Conservation (phyloP, 2,329 filamentous ascomycete genomes). For the Tolypocladium paradoxum region DNA sequence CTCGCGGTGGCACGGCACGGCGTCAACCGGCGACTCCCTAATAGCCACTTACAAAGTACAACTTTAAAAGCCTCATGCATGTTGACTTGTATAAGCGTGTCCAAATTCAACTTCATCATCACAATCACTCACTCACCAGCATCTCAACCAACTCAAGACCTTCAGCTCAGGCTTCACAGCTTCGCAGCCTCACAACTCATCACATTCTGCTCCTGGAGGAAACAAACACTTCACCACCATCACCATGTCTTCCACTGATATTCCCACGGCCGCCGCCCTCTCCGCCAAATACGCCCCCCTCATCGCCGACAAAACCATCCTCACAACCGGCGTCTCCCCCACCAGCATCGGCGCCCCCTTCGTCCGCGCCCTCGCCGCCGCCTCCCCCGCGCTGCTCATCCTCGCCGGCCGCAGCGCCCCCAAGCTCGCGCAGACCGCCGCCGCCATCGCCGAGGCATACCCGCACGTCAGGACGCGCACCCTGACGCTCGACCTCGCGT, state of each 20-base stretch:
- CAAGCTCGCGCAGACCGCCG: conserved; percentile 28
- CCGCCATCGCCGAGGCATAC: conserved; percentile 19
- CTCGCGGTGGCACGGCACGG: too few species aligned
- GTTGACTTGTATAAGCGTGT: too few species aligned
- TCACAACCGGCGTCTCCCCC: conserved; percentile 32
- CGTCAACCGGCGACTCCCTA: too few species aligned
- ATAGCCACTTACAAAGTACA: too few species aligned
- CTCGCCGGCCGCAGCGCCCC: conserved; percentile 31
- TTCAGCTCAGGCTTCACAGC: too few species aligned
- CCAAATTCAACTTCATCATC: too few species aligned
- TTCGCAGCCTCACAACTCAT: too few species aligned
- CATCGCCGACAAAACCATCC: conserved; percentile 25
- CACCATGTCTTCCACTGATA: background rate
- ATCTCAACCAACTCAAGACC: too few species aligned
- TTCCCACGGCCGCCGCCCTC: conserved; percentile 15
- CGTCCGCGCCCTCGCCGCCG: conserved; percentile 22
- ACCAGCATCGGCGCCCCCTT: conserved; percentile 22
- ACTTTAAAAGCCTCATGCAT: too few species aligned
- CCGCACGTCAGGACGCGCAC: conserved; percentile 20
- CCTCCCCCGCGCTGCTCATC: conserved; percentile 29
- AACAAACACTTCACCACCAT: too few species aligned
- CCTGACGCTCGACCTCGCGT: conserved; percentile 26
- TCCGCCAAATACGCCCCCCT: conserved; percentile 15
- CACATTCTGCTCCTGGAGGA: too few species aligned
- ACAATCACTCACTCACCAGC: too few species aligned